Conservation (phyloP, 2,329 filamentous ascomycete genomes). For the Nemania sp. region DNA sequence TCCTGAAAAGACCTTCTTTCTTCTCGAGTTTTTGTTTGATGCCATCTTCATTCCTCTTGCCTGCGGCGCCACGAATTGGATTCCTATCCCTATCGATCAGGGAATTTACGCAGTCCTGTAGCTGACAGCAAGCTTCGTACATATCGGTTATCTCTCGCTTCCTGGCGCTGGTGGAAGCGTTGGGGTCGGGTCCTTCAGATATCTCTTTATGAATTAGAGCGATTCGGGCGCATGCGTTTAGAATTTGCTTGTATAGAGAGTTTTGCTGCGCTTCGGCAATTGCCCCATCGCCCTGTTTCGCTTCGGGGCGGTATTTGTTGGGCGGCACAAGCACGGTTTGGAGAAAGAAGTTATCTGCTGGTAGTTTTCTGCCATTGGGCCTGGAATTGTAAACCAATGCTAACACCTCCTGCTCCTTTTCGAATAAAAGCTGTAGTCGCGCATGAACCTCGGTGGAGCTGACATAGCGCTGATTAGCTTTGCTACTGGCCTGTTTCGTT, state of each 20-base stretch:
- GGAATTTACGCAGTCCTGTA: slow-evolving; percentile 93
- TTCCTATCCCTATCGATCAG: slow-evolving; percentile 91
- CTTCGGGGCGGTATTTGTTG: slow-evolving; percentile 90
- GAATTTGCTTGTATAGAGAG: slow-evolving; percentile 84
- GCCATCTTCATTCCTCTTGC: slow-evolving; percentile 85
- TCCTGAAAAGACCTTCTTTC: slow-evolving; percentile 97
- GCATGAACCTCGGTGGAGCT: slow-evolving; percentile 86
- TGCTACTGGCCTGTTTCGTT: slow-evolving; percentile 53
- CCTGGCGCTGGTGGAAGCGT: slow-evolving; percentile 52
- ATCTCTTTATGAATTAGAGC: slow-evolving; percentile 80
- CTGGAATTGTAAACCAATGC: slow-evolving; percentile 86
- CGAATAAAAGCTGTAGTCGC: slow-evolving; percentile 81
- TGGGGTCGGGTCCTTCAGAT: slow-evolving; percentile 53
- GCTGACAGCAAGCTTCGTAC: slow-evolving; percentile 81
- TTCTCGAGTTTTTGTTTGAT: slow-evolving; percentile 99
- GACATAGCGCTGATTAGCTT: slow-evolving; percentile 76
- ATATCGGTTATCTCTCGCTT: slow-evolving; percentile 78
- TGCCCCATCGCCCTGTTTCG: slow-evolving; percentile 80
- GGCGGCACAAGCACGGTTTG: slow-evolving; percentile 88
- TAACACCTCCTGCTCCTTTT: slow-evolving; percentile 86
- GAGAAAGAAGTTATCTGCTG: slow-evolving; percentile 94
- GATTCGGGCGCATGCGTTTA: slow-evolving; percentile 79
- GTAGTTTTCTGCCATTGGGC: slow-evolving; percentile 71
- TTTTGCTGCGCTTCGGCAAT: slow-evolving; percentile 93
- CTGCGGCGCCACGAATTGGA: slow-evolving; percentile 81